These are phyloP conservation scores for Solanum neorickii DNA, from an alignment of 257 asterid species.

Conservation along the genomic window DNA sequence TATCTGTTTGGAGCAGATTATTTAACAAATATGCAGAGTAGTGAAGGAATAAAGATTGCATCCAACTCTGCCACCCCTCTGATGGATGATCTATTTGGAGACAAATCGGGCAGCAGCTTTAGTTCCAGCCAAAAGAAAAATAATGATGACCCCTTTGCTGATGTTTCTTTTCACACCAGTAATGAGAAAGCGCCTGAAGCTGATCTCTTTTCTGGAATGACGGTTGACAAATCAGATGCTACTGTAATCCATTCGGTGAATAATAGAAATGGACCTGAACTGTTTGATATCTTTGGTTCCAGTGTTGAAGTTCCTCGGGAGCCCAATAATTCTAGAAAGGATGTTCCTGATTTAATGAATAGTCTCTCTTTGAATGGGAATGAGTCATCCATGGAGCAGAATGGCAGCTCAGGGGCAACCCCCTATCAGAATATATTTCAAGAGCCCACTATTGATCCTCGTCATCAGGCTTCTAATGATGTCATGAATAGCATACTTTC, in stretches of 20 bases:
- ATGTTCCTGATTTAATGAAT: slow-evolving; percentile 48
- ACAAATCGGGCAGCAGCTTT: slow-evolving; percentile 21
- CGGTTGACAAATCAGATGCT: slow-evolving; percentile 31
- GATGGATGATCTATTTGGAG: slow-evolving; percentile 69
- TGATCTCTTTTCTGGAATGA: slow-evolving; percentile 62
- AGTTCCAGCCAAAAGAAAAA: slow-evolving; percentile 25
- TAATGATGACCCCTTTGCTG: slow-evolving; percentile 92
- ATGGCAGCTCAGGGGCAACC: slow-evolving; percentile 19
- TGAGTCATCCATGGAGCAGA: slow-evolving; percentile 31
- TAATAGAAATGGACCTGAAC: slow-evolving; percentile 34
- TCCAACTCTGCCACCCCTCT: slow-evolving; percentile 42
- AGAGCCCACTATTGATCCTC: slow-evolving; percentile 16
- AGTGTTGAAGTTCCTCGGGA: slow-evolving; percentile 32
- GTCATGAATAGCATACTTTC: slow-evolving; percentile 32
- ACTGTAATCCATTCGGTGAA: slow-evolving; percentile 20
- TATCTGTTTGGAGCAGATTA: slow-evolving; percentile 40
- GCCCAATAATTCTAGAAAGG: slow-evolving; percentile 21
- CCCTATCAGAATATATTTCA: slow-evolving; percentile 18
- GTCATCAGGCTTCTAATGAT: slow-evolving; percentile 23
- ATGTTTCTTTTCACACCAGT: slow-evolving; percentile 65
- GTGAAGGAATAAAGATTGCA: slow-evolving; percentile 19
- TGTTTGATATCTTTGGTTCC: slow-evolving; percentile 51
- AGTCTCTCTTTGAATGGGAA: slow-evolving; percentile 39
- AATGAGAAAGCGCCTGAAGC: slow-evolving; percentile 33
- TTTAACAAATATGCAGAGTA: slow-evolving; percentile 20